Base-by-base conservation (phyloP, 179 eudicot species). In the Vitellaria paradoxa region DNA sequence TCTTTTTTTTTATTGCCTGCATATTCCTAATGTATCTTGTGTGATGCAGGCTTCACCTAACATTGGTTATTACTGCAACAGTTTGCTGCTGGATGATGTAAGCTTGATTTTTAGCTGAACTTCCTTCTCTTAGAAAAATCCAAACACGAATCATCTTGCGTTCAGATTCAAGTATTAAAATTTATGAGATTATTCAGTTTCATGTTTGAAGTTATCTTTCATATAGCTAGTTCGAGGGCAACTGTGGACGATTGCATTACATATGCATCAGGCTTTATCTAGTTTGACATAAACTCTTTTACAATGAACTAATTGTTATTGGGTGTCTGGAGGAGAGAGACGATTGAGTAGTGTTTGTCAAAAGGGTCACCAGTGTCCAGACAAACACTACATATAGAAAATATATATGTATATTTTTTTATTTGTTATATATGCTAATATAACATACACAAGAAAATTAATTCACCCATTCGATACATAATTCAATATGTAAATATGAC, bases 61-160 rank as follows among this genome's bases (percentile, higher is more conserved):
- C 97, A 68, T 77, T 93, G 88, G 82, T 93, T 68, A 82, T 88
- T 63, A 91, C 97, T n/a, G 98, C 98, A 23, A 89, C 91, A n/a
- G 95, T 90, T 24, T 94, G 97, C 82, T 94, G 98, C 77, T 94
- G 98, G 97, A 87, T 94, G 98, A 94, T 94, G 98, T 94, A 87
- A 92, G 98, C 85, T 80, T 23, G 46, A 53, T 61, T 13, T 24
- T 62, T 63, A 47, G 42, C 23, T 69, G 63, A 76, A 67, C 13
- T 56, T 50, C 76, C 37, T 65, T 46, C 40, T 56, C 68, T 26
- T 49, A 57, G 40, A 3, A 46, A 47, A 47, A 17, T 37, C 70
- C 13, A 46, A 61, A 42, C 26, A 23, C 20, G 69, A 24, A 45
- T 71, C 20, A 10, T 78, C 65, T 17, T 53, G 52, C 15, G 37